Conservation (phyloP, 345 rosid genomes). For the Draba incana region DNA sequence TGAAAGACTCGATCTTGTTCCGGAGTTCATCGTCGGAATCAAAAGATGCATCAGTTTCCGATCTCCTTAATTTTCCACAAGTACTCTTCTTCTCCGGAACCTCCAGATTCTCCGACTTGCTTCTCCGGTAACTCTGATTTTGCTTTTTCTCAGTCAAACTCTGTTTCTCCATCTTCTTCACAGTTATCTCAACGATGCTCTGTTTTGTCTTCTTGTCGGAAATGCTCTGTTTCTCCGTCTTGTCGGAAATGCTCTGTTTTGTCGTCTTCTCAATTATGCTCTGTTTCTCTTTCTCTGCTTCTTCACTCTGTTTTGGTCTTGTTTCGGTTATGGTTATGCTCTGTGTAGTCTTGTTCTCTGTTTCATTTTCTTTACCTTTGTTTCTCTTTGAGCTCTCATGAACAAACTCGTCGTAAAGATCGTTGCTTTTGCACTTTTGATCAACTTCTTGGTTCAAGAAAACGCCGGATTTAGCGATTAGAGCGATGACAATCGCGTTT, state of each 20-base stretch:
- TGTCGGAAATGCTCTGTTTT: background rate
- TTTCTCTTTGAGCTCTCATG: slow-evolving; percentile 47
- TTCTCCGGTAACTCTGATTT: slow-evolving; percentile 49
- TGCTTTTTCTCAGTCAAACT: slow-evolving; percentile 14
- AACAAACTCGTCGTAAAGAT: slow-evolving; percentile 53
- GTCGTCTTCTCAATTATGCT: slow-evolving; percentile 4
- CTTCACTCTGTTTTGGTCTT: slow-evolving; percentile 5
- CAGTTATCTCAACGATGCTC: slow-evolving; percentile 13
- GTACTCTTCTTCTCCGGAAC: slow-evolving; percentile 33
- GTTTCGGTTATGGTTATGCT: slow-evolving; percentile 4
- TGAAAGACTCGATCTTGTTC: slow-evolving; percentile 64
- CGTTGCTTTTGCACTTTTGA: slow-evolving; percentile 36
- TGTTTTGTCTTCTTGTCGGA: slow-evolving; percentile 20
- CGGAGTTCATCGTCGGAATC: slow-evolving; percentile 71
- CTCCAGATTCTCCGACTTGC: slow-evolving; percentile 53
- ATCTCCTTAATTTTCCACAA: slow-evolving; percentile 46
- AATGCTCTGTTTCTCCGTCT: slow-evolving; percentile 15
- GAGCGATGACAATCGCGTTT: slow-evolving; percentile 70
- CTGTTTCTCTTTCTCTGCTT: slow-evolving; percentile 17
- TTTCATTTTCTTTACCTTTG: slow-evolving; percentile 41
- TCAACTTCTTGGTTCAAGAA: slow-evolving; percentile 44
- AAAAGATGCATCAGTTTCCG: slow-evolving; percentile 46
- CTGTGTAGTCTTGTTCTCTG: slow-evolving; percentile 8
- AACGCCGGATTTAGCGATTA: slow-evolving; percentile 64
- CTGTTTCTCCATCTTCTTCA: slow-evolving; percentile 23